Conservation (phyloP, 1,139 yeast genomes). For the Suhomyces maxii region DNA sequence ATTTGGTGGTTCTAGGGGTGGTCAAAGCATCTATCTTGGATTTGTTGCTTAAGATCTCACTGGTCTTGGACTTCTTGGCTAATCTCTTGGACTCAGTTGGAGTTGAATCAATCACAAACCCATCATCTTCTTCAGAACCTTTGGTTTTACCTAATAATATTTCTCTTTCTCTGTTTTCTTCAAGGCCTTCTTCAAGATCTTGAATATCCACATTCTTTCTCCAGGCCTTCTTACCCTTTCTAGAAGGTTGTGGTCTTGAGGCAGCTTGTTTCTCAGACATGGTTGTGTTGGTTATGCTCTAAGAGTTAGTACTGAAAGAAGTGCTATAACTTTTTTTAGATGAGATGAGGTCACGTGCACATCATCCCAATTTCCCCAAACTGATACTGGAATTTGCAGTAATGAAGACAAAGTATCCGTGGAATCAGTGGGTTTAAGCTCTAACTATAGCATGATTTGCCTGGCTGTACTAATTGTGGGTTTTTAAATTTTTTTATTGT, state of each 20-base stretch:
- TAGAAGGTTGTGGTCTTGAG: slow-evolving; percentile 56
- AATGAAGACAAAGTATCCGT: no score
- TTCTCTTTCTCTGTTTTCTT: slow-evolving; percentile 65
- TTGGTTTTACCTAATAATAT: slow-evolving; percentile 57
- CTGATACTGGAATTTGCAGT: not conserved
- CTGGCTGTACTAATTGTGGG: no score
- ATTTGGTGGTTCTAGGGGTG: slow-evolving; percentile 29
- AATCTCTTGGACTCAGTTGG: slow-evolving; percentile 10
- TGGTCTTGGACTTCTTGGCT: slow-evolving; percentile 58
- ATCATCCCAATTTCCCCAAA: not conserved
- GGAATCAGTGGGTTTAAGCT: no score
- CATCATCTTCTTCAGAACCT: slow-evolving; percentile 39
- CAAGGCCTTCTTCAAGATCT: slow-evolving; percentile 72
- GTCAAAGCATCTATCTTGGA: slow-evolving; percentile 75
- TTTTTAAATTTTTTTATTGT: no score
- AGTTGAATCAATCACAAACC: slow-evolving; percentile 62
- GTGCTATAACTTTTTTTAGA: slow-evolving; percentile 7
- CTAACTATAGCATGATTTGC: no score
- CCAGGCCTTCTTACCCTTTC: slow-evolving; percentile 96
- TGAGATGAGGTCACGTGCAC: slow-evolving; percentile 10
- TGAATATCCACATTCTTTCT: slow-evolving; percentile 88
- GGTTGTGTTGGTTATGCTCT: not conserved
- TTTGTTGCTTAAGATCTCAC: slow-evolving; percentile 72
- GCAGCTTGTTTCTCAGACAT: slow-evolving; percentile 6
- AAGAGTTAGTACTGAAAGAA: not conserved